Base-by-base conservation (phyloP, 2,329 filamentous ascomycete genomes). In the Madurella mycetomatis region DNA sequence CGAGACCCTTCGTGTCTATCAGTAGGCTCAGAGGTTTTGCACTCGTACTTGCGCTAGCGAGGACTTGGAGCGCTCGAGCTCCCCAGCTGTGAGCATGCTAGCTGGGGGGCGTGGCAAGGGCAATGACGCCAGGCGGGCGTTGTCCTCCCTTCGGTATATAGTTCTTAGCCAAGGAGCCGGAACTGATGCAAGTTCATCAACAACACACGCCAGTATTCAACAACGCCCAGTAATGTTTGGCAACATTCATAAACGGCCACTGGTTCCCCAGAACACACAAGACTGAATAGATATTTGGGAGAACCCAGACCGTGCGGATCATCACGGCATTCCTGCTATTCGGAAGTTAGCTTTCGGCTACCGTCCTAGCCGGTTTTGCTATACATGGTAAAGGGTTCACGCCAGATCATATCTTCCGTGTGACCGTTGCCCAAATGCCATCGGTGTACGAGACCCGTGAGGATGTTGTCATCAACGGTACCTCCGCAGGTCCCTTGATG, bases 401-500 rank as follows among this genome's bases (percentile, higher is more conserved):
- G 2, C 78, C 78, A 5, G 73, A 80, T 55, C 66, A 72, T 53
- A 67, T 78, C 17, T 72, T 82, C n/a, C 68, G 70, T 17, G 70
- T 77, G 2, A 73, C 75, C 5, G 64, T 70, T 17, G 63, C 70
- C 47, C 67, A 74, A n/a, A 65, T 76, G 40, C 66, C 68, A 0
- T 65, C 76, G 46, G 73, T 70, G 13, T 79, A 77, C 58, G 66
- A 74, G 49, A 66, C 64, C 1, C 67, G 74, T 25, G 66, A 70
- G 39, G 75, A 63, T 4, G 73, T 75, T 1, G 60, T 81, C 9
- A 66, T 82, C 56, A 83, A 83, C 60, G 77, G 76, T 40, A 76
- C 77, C 0, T 70, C 72, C 17, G 80, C 80, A 1, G 80, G 78
- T 1, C 80, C 81, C 1, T 60, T 69, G 4, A 56, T 83, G 2